These are phyloP conservation scores for Dactylonectria macrodidyma DNA, from an alignment of 2,329 filamentous ascomycete species.

Conservation along the genomic window DNA sequence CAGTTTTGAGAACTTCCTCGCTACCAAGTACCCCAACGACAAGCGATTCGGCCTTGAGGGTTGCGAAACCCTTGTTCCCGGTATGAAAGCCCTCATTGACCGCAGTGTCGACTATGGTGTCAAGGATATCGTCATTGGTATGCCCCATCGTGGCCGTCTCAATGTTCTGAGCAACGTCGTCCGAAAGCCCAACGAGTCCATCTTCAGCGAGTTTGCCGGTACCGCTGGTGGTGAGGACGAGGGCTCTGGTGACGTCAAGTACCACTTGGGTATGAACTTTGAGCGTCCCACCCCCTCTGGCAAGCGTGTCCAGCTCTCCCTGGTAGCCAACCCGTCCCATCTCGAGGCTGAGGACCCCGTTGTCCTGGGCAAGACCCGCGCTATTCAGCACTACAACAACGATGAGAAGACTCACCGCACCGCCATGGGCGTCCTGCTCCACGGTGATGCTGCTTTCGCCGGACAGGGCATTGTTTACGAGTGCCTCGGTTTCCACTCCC, in stretches of 20 bases:
- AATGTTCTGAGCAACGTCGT: conserved; percentile 99
- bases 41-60: conserved; percentile 99
- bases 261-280: conserved; percentile 99
- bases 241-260: conserved; percentile 98
- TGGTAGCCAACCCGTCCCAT: conserved; percentile 98
- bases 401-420: conserved; percentile 91
- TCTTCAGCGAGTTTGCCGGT: conserved; percentile 98
- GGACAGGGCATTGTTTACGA: conserved; percentile 98
- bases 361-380: conserved; percentile 95
- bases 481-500: conserved; percentile 96
- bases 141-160: conserved; percentile 98
- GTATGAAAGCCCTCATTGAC: conserved; percentile 99
- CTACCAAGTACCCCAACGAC: conserved; percentile 99
- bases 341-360: conserved; percentile 98
- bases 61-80: conserved; percentile 95
- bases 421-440: conserved; percentile 95
- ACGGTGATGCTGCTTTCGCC: conserved; percentile 97
- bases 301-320: conserved; percentile 98
- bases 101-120: conserved; percentile 98
- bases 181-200: conserved; percentile 98
- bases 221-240: conserved; percentile 90
- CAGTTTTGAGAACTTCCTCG: conserved; percentile 95
- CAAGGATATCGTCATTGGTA: conserved; percentile 99
- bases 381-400: conserved; percentile 99
- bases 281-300: conserved; percentile 98